Conservation (phyloP, 2,329 filamentous ascomycete genomes). For the Boeremia lycopersici region DNA sequence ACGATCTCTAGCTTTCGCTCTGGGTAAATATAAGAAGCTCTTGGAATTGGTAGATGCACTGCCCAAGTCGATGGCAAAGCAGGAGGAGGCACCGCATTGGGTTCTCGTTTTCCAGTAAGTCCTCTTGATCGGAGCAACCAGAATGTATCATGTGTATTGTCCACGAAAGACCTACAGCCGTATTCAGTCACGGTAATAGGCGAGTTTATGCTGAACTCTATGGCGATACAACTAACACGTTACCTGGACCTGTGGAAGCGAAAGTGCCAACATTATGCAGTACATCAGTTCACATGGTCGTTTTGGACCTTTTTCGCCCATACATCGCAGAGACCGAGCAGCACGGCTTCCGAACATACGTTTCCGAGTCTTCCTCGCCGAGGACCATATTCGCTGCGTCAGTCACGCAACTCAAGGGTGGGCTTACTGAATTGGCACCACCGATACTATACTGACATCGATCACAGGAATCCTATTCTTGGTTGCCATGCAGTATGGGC, state of each 20-base stretch:
- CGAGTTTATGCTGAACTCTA: neutral
- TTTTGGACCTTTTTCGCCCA: slow-evolving; percentile 19
- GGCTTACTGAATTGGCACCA: too few species aligned
- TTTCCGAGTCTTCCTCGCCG: slow-evolving; percentile 9
- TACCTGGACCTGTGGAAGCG: neutral
- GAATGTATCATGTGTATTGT: neutral
- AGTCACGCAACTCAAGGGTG: slow-evolving; percentile 18
- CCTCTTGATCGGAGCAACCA: neutral
- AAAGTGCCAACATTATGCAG: neutral
- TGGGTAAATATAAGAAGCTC: slow-evolving; percentile 17
- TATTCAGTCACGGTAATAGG: neutral
- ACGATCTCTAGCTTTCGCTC: slow-evolving; percentile 16
- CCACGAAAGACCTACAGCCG: neutral
- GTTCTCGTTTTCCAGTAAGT: slow-evolving; percentile 22
- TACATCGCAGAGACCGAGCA: slow-evolving; percentile 14
- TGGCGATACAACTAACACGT: neutral
- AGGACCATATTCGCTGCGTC: slow-evolving; percentile 20
- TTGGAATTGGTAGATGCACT: slow-evolving; percentile 5
- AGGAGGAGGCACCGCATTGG: slow-evolving; percentile 8
- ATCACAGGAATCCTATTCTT: slow-evolving; percentile 10
- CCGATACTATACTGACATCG: neutral
- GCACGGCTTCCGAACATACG: slow-evolving; percentile 13
- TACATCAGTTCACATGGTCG: slow-evolving; percentile 8
- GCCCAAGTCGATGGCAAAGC: slow-evolving; percentile 8
- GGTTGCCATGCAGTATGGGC: slow-evolving; percentile 9